A percentile compares a stretch with the other conserved stretches of the same genome.
phyloP scores from a whole-genome alignment of 495 filamentous ascomycete species.

The Clohesyomyces aquaticus region DNA sequence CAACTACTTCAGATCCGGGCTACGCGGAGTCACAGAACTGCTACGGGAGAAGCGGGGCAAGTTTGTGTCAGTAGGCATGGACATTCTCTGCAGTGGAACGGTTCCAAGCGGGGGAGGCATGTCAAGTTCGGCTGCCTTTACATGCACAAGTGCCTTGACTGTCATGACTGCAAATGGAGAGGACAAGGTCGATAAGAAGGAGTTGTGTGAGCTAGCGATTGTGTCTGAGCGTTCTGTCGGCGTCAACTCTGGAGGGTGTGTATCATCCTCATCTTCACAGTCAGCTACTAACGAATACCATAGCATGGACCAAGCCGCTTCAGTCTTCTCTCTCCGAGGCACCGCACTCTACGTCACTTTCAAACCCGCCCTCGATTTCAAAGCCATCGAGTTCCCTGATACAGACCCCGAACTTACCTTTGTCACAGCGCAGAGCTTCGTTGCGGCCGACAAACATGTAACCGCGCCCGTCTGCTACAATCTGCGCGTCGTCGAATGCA shows the following conservation, averaged over 20 bases:
- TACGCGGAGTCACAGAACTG: conserved; percentile 78
- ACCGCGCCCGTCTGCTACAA: conserved; percentile 95
- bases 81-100: conserved; percentile 86
- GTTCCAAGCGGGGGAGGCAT: conserved; percentile 91
- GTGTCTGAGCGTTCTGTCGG: conserved; percentile 93
- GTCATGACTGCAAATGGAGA: conserved; percentile 86
- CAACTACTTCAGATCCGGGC: conserved; percentile 95
- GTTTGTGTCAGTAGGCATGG: conserved; percentile 75
- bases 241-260: conserved; percentile 92
- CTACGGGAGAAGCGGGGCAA: conserved; percentile 65
- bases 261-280: conserved; percentile 13
- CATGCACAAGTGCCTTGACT: conserved; percentile 85
- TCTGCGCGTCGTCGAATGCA: conserved; percentile 93
- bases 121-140: conserved; percentile 92
- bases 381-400: conserved; percentile 81
- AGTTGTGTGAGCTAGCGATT: conserved; percentile 86
- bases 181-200: conserved; percentile 78
- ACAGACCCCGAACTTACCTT: conserved; percentile 84
- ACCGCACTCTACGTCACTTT: conserved; percentile 91
- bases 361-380: conserved; percentile 73
- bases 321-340: conserved; percentile 84
- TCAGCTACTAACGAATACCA: conserved; percentile 4
- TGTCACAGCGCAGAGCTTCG: conserved; percentile 91
- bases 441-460: conserved; percentile 90
- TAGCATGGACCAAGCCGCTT: conserved; percentile 97